A percentile compares a stretch with the other conserved stretches of the same genome.
Conservation (phyloP, 2,329 filamentous ascomycete genomes). For the Trichoderma sp. region DNA sequence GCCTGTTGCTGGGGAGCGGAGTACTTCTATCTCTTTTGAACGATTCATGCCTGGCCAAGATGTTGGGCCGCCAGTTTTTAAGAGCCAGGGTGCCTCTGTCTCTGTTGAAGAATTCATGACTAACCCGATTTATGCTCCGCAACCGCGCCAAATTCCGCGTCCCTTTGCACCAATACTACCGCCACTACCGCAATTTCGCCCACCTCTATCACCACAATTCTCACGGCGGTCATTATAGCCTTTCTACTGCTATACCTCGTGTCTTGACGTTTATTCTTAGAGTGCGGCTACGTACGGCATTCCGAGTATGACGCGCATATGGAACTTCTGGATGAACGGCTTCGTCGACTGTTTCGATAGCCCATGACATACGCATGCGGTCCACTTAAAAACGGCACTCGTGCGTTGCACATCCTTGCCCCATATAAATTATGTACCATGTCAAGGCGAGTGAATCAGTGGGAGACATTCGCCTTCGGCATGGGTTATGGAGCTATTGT, state of each 20-base stretch:
- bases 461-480: not conserved
- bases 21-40: not conserved
- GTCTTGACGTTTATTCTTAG: constrained; percentile 50
- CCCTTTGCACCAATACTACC: not conserved
- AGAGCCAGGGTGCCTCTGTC: not conserved
- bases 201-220: not conserved
- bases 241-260: not conserved
- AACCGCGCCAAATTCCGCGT: not conserved
- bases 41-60: too few species aligned
- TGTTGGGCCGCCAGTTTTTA: too few species aligned
- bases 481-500: constrained; percentile 8
- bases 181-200: not conserved
- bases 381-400: not conserved
- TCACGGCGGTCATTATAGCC: too few species aligned
- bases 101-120: not conserved
- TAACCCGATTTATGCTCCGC: not conserved
- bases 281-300: not conserved
- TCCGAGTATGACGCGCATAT: not conserved
- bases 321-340: not conserved
- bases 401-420: constrained; percentile 5
- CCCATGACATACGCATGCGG: constrained; percentile 3
- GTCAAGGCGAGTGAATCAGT: not conserved
- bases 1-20: not conserved
- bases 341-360: not conserved
- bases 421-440: constrained; percentile 3